Base-by-base conservation (phyloP, 331 rosid species). In the Saraca asoca region DNA sequence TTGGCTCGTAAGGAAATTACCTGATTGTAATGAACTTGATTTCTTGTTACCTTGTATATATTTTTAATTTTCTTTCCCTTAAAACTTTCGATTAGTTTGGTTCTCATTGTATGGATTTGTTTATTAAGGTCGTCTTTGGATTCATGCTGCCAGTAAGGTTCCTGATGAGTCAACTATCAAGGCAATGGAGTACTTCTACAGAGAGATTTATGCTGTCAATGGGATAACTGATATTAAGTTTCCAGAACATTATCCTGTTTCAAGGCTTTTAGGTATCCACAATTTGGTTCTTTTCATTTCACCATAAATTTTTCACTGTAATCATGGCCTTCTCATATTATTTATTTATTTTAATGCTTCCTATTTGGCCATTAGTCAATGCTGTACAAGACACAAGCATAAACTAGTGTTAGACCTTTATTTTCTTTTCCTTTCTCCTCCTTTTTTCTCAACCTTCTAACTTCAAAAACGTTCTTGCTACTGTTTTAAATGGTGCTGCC, bases 101-200 rank as follows among this genome's bases (percentile, higher is more conserved):
- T 54, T 43, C 69, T 70, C 17, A 71, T 48, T 46, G 11, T 15
- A 16, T 62, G 17, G 34, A 45, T 8, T 60, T 77, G 16, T 43
- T 31, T 67, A 49, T 70, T 68, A 81, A 93, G 99, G 97, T 38
- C 97, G 95, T 62, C 81, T 94, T 46, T 90, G 97, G 99, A 90
- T 94, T 85, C 99, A 90, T 70, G 99, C 97, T 24, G 97, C 97
- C 1, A 63, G 96, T 80, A 90, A 90, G 78, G 99, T 90, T 64
- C 97, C 97, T 0, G 97, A 90, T 5, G 96, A 88, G 29, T 81
- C 92, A 13, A 94, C 99, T 9, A 86, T 94, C 75, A 85, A 85
- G 72, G 97, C 99, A 62, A 88, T 90, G 99, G 99, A 90, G 67
- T 80, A 73, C 15, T 94, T 94, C 56, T 88, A 90, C 79, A 54